Conservation (phyloP, 2,329 filamentous ascomycete species). For the Sodiomyces alkalinus region DNA sequence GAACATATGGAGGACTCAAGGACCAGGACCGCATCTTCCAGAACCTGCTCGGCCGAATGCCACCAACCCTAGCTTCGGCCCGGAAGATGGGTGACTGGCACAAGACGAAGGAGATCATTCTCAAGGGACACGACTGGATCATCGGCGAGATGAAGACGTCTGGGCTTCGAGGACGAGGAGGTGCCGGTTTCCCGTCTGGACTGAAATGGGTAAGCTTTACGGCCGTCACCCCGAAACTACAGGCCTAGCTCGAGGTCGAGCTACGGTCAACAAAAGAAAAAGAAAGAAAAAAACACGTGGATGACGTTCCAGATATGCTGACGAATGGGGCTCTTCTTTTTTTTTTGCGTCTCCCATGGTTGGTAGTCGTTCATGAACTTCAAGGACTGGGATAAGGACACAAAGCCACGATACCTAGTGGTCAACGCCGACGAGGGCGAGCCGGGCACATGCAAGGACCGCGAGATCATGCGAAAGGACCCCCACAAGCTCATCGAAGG, state of each 20-base stretch:
- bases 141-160: conserved; percentile 96
- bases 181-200: conserved; percentile 93
- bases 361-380: conserved; percentile 96
- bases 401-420: conserved; percentile 86
- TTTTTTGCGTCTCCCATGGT: conserved; percentile 3
- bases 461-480: conserved; percentile 99
- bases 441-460: conserved; percentile 97
- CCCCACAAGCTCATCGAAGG: conserved; percentile 98
- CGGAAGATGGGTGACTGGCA: conserved; percentile 99
- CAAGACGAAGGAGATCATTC: conserved; percentile 95
- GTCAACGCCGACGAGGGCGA: conserved; percentile 99
- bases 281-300: too few relatives aligned
- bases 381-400: conserved; percentile 98
- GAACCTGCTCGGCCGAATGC: conserved; percentile 91
- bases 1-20: conserved; percentile 70
- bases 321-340: conserved; percentile 1
- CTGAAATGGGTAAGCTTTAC: conserved; percentile 83
- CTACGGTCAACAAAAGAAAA: too few relatives aligned
- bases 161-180: conserved; percentile 85
- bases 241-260: too few relatives aligned
- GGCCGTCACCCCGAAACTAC: too few relatives aligned
- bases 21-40: conserved; percentile 99
- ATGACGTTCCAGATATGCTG: too few relatives aligned
- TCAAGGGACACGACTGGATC: conserved; percentile 98
- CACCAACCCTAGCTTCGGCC: conserved; percentile 78